A percentile compares a stretch with the other conserved stretches of the same genome.
These are phyloP conservation scores for Elasticomyces elasticus DNA, from an alignment of 495 filamentous ascomycete species.

Conservation along the genomic window DNA sequence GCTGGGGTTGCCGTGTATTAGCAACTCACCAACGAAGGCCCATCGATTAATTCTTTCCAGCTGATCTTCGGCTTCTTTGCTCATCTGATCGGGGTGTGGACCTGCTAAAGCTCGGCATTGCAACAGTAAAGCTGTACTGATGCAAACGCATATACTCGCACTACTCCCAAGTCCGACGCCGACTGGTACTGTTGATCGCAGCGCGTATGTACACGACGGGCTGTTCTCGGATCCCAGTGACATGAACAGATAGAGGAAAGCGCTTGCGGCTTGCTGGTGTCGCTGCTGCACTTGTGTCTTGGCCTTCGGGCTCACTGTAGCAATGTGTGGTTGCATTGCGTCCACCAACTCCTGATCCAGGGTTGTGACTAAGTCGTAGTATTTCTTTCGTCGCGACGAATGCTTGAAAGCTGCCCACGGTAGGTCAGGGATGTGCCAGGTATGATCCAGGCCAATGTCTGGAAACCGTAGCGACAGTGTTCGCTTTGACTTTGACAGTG, in stretches of 20 bases:
- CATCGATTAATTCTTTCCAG: conserved; percentile 91
- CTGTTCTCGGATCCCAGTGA: conserved; percentile 66
- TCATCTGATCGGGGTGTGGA: conserved; percentile 79
- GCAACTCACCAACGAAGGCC: conserved; percentile 95
- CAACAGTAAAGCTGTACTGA: conserved; percentile 75
- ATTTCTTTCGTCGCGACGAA: conserved; percentile 79
- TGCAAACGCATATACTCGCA: conserved; percentile 81
- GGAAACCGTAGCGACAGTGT: conserved; percentile 79
- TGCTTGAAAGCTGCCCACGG: conserved; percentile 75
- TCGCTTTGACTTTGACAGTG: conserved; percentile 73
- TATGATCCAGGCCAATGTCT: conserved; percentile 76
- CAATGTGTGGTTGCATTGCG: conserved; percentile 66
- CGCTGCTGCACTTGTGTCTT: conserved; percentile 61
- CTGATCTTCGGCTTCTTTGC: conserved; percentile 69
- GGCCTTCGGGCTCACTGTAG: conserved; percentile 52
- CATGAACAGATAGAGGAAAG: conserved; percentile 88
- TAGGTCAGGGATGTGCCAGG: conserved; percentile 81
- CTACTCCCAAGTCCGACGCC: conserved; percentile 87
- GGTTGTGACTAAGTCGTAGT: conserved; percentile 76
- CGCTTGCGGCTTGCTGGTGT: conserved; percentile 65
- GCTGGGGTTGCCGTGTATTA: conserved; percentile 91
- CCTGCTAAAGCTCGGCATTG: conserved; percentile 80
- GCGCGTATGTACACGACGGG: conserved; percentile 73
- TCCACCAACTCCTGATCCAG: conserved; percentile 72
- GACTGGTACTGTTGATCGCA: conserved; percentile 89